Conservation (phyloP, 2,329 filamentous ascomycete genomes). For the Penicillium brevicompactum region DNA sequence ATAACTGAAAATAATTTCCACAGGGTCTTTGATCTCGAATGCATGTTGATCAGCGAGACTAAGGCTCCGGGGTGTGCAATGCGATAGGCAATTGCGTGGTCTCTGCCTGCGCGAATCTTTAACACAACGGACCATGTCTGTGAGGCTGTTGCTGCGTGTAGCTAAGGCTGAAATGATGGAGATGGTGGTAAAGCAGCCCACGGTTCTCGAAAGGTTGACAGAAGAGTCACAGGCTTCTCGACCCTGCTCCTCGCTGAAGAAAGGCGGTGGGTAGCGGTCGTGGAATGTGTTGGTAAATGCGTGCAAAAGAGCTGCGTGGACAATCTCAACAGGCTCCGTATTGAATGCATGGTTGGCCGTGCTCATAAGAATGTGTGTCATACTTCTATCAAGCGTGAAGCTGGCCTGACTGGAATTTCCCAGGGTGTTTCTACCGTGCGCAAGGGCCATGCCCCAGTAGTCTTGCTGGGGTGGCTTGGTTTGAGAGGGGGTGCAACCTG, state of each 20-base stretch:
- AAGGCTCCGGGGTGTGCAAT: not conserved
- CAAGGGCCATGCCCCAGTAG: not conserved
- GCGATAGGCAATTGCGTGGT: not conserved
- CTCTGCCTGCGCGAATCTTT: not conserved
- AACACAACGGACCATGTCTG: not conserved
- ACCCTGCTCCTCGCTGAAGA: not conserved
- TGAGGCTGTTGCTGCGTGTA: not conserved
- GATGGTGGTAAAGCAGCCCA: not conserved
- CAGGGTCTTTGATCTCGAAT: not conserved
- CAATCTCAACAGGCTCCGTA: slow-evolving; percentile 6
- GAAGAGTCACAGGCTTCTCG: not conserved
- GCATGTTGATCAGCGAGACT: not conserved
- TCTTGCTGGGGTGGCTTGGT: not conserved
- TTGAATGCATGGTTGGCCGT: slow-evolving; percentile 1
- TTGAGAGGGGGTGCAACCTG: not conserved
- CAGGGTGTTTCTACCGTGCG: not conserved
- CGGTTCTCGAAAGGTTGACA: not conserved
- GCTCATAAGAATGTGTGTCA: not conserved
- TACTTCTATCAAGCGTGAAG: slow-evolving; percentile 26
- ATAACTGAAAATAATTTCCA: not conserved
- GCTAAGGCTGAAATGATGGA: not conserved
- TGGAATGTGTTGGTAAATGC: not conserved
- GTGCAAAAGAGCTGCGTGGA: slow-evolving; percentile 5
- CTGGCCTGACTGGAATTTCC: not conserved
- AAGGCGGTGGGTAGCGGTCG: not conserved